Percentiles rank a stretch among this genome's conserved stretches.
Evolutionary conservation across 768 basidiomycete species (phyloP).

Genomic region (Cyclocybe aegerita): DNA sequence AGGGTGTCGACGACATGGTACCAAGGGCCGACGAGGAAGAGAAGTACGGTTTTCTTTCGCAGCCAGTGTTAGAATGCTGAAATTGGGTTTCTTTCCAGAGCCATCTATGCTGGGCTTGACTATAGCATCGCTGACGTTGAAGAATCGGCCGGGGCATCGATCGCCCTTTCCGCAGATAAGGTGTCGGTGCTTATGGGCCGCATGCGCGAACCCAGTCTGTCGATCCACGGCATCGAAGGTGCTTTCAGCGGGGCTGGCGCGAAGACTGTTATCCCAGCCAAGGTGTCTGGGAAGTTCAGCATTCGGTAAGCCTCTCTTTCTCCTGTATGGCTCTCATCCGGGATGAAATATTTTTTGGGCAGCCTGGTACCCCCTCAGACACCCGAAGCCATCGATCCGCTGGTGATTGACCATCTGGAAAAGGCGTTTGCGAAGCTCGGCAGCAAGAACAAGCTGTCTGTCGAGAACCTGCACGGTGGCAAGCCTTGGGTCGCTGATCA

Average conservation of each 20-base stretch:
- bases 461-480: conserved; percentile 78
- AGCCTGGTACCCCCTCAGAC: conserved; percentile 87
- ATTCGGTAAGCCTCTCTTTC: conserved; percentile 60
- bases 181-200: conserved; percentile 84
- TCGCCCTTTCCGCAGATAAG: conserved; percentile 78
- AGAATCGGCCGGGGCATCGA: conserved; percentile 68
- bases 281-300: conserved; percentile 89
- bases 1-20: conserved; percentile 87
- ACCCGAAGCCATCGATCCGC: conserved; percentile 67
- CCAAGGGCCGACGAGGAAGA: conserved; percentile 72
- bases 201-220: conserved; percentile 88
- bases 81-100: conserved; percentile 31
- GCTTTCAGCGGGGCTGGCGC: conserved; percentile 82
- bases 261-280: conserved; percentile 95
- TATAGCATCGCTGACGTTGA: conserved; percentile 75
- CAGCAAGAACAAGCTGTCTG: conserved; percentile 75
- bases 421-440: conserved; percentile 83
- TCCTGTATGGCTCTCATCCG: neutral
- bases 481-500: conserved; percentile 87
- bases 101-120: conserved; percentile 73
- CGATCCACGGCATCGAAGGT: conserved; percentile 94
- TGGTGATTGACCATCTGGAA: conserved; percentile 70
- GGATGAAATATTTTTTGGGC: neutral
- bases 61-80: neutral
- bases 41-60: conserved; percentile 34